Evolutionary conservation across 1,284 basidiomycete genomes (phyloP), one percentile per base, ranked within the genome.

Genomic region (Marasmius oreades): DNA sequence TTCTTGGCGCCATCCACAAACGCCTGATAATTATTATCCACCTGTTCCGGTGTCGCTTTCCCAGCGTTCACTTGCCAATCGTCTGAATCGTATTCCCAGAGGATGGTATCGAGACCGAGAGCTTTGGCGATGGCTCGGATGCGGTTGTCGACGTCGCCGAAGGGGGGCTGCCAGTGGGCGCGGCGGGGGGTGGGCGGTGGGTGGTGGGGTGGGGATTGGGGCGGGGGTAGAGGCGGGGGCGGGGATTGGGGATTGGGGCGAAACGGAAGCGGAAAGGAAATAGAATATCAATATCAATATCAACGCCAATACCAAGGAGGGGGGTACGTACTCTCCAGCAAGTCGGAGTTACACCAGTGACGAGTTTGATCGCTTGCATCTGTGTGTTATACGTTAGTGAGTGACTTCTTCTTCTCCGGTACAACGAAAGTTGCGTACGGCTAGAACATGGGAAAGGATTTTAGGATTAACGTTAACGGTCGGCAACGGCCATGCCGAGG

Each of bases 51-150:
- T 10, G 80, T 83, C 37, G 79, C 65, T 28, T 70, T 71, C n/a
- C 74, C 78, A 1, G 73, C 47, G n/a, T 14, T 18, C 12, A 76
- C 79, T 64, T 79, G 74, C 90, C 90, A 88, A 72, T 92, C 84
- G 39, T 79, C 76, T 31, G 86, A 87, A 65, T 90, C 88, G 61
- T 82, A 86, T 63, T 78, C 67, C 85, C 86, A 88, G 37, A 87
- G 69, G 62, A 88, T 75, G 1, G 84, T 83, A 4, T 73, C 73
- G 18, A 89, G 70, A 18, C 79, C 77, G 57, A 90, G 78, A 1
- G 73, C 78, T 37, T 78, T 64, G 8, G 85, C 81, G 58, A 92
- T 84, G 36, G 79, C 77, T 44, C 90, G 81, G 46, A 92, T 82
- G 52, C 90, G 86, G 69, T 92, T 87, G 52, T 85, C 82, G 28